phyloP scores from a whole-genome alignment of 2,329 filamentous ascomycete genomes.

The Proliferodiscus dingleyae region DNA sequence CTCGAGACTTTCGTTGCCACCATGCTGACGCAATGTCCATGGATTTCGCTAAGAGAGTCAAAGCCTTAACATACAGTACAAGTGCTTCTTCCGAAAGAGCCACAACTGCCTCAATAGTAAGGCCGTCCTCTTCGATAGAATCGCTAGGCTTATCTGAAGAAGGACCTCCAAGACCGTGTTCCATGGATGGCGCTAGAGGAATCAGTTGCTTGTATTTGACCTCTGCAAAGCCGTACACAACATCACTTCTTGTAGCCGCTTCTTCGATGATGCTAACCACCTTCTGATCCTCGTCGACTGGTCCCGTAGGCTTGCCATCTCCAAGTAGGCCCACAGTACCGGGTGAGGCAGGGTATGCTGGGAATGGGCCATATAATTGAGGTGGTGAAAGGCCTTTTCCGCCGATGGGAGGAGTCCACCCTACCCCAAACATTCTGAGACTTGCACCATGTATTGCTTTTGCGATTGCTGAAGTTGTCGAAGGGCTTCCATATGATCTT shows the following conservation, averaged over 20 bases:
- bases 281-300: slow-evolving; percentile 72
- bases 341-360: slow-evolving; percentile 71
- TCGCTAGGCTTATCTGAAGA: slow-evolving; percentile 49
- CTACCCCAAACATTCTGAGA: slow-evolving; percentile 65
- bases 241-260: slow-evolving; percentile 86
- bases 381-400: slow-evolving; percentile 67
- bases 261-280: slow-evolving; percentile 84
- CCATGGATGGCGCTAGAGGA: slow-evolving; percentile 74
- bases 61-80: slow-evolving; percentile 91
- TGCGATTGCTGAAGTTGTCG: slow-evolving; percentile 84
- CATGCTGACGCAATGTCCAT: slow-evolving; percentile 93
- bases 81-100: slow-evolving; percentile 89
- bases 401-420: slow-evolving; percentile 57
- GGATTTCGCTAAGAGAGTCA: slow-evolving; percentile 83
- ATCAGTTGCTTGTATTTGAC: slow-evolving; percentile 98
- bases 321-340: slow-evolving; percentile 58
- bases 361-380: slow-evolving; percentile 74
- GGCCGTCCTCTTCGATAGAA: slow-evolving; percentile 59
- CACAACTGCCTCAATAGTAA: slow-evolving; percentile 82
- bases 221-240: slow-evolving; percentile 95
- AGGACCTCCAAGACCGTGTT: slow-evolving; percentile 64
- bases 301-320: slow-evolving; percentile 54
- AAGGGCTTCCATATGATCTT: slow-evolving; percentile 66
- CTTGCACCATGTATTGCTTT: slow-evolving; percentile 95
- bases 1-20: slow-evolving; percentile 78